A percentile compares a stretch with the other conserved stretches of the same genome.
Evolutionary conservation across 768 basidiomycete species (phyloP).

Genomic region (Cytidiella melzeri): DNA sequence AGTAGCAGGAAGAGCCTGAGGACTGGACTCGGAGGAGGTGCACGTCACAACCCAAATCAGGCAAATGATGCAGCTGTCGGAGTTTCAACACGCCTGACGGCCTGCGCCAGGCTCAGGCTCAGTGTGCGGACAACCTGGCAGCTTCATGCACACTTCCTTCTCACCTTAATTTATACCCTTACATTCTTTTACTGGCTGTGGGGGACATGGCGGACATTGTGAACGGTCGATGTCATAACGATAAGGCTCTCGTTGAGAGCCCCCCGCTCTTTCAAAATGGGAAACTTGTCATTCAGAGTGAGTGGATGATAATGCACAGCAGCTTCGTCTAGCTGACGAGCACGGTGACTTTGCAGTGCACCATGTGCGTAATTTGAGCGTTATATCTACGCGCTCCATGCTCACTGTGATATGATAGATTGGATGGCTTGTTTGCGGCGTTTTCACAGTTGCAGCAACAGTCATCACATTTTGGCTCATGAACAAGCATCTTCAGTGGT

Average conservation of each 20-base stretch:
- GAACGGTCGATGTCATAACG: slow-evolving; percentile 31
- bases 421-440: slow-evolving; percentile 63
- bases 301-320: no score
- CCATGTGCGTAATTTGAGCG: slow-evolving; percentile 37
- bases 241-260: slow-evolving; percentile 36
- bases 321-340: not conserved
- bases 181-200: not conserved
- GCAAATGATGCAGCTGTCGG: no score
- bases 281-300: slow-evolving; percentile 55
- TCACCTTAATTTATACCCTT: not conserved
- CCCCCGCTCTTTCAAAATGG: slow-evolving; percentile 61
- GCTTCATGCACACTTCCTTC: not conserved
- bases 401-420: slow-evolving; percentile 31
- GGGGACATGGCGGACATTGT: slow-evolving; percentile 18
- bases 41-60: no score
- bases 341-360: slow-evolving; percentile 34
- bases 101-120: no score
- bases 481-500: slow-evolving; percentile 64
- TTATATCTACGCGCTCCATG: not conserved
- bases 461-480: slow-evolving; percentile 70
- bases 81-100: no score
- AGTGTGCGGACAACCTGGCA: no score
- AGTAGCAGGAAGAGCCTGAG: no score
- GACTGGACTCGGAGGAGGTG: no score
- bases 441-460: slow-evolving; percentile 51